A percentile compares a stretch with the other conserved stretches of the same genome.
Evolutionary conservation across 176 grass and related monocot species (phyloP).

Genomic region (Zoysia japonica): DNA sequence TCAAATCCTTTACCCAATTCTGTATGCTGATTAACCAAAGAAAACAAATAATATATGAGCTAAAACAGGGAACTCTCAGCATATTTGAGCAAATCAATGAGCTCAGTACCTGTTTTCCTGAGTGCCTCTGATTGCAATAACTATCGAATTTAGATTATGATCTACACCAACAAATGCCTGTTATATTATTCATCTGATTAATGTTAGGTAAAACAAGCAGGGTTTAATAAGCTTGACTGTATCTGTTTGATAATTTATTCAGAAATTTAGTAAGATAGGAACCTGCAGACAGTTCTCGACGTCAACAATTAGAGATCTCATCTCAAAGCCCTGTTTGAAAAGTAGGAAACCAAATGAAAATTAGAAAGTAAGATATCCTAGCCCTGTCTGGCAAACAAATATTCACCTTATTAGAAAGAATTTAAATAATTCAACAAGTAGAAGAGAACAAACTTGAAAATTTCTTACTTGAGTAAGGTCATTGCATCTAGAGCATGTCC

Average conservation of each 20-base stretch:
- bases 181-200: not conserved
- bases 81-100: slow-evolving; percentile 4
- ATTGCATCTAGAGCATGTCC: slow-evolving; percentile 87
- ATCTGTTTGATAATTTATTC: slow-evolving; percentile 17
- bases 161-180: slow-evolving; percentile 57
- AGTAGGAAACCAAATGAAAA: slow-evolving; percentile 31
- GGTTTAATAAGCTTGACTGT: not conserved
- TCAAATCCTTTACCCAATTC: slow-evolving; percentile 82
- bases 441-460: slow-evolving; percentile 15
- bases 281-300: slow-evolving; percentile 93
- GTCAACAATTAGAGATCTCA: slow-evolving; percentile 85
- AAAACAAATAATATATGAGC: slow-evolving; percentile 6
- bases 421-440: not conserved
- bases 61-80: not conserved
- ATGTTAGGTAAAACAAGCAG: slow-evolving; percentile 7
- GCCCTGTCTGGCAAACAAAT: slow-evolving; percentile 9
- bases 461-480: slow-evolving; percentile 77
- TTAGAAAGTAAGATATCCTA: slow-evolving; percentile 1
- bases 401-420: not conserved
- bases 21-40: slow-evolving; percentile 59
- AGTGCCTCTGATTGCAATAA: slow-evolving; percentile 90
- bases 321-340: slow-evolving; percentile 80
- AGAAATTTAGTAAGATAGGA: slow-evolving; percentile 27
- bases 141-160: slow-evolving; percentile 71
- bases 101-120: slow-evolving; percentile 84